These are phyloP conservation scores for Staphylotrichum tortipilum DNA, from an alignment of 495 filamentous ascomycete species.

Conservation along the genomic window DNA sequence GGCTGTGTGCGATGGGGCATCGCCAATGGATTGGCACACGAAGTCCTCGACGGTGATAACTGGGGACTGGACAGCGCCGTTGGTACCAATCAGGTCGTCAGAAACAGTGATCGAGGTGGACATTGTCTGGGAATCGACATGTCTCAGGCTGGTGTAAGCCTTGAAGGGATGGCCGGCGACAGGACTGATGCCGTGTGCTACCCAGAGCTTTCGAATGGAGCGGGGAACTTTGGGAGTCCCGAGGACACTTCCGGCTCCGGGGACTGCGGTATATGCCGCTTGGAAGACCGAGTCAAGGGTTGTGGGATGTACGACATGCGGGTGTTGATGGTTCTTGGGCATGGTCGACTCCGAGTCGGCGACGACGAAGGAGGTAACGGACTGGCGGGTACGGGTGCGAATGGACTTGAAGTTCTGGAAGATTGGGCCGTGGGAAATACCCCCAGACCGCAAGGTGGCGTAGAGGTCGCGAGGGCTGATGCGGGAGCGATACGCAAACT, in stretches of 20 bases:
- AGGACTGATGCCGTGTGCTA: conserved; percentile 13
- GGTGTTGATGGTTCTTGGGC: conserved; percentile 34
- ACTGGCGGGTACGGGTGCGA: conserved; percentile 16
- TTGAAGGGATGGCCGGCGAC: conserved; percentile 13
- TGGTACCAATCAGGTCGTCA: not conserved
- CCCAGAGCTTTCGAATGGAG: conserved; percentile 20
- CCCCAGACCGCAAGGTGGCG: conserved; percentile 18
- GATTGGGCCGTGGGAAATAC: conserved; percentile 30
- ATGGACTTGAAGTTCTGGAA: conserved; percentile 30
- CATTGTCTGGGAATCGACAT: conserved; percentile 17
- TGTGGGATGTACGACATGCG: conserved; percentile 42
- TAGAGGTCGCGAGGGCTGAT: conserved; percentile 24
- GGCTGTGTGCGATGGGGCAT: not conserved
- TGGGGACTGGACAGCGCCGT: not conserved
- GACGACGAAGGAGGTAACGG: conserved; percentile 21
- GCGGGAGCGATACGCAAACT: conserved; percentile 14
- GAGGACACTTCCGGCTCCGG: conserved; percentile 9
- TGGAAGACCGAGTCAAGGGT: conserved; percentile 38
- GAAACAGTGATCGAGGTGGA: conserved; percentile 14
- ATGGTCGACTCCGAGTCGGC: conserved; percentile 34
- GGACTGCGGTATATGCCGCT: conserved; percentile 19
- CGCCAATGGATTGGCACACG: conserved; percentile 22
- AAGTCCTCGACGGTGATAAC: conserved; percentile 19
- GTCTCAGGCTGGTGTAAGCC: conserved; percentile 13
- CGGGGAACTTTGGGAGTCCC: conserved; percentile 17